A percentile compares a stretch with the other conserved stretches of the same genome.
phyloP scores from a whole-genome alignment of 1,139 yeast species.

The Debaryomyces singareniensis region DNA sequence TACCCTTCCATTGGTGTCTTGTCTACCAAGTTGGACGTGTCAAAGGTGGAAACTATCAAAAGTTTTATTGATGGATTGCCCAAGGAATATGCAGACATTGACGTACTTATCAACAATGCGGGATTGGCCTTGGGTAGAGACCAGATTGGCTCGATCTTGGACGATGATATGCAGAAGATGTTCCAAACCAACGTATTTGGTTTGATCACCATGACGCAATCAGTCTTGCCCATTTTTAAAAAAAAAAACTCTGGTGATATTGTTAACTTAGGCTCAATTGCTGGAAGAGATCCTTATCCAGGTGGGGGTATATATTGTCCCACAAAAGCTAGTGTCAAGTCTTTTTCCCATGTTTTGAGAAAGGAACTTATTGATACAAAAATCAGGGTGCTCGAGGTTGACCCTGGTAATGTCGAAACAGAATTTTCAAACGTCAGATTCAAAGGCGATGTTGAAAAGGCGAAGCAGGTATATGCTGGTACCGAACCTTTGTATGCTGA shows the following conservation, averaged over 20 bases:
- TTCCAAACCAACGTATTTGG: constrained; percentile 39
- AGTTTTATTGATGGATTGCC: constrained; percentile 29
- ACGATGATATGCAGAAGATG: constrained; percentile 31
- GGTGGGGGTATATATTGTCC: constrained; percentile 86
- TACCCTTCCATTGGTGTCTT: constrained; percentile 23
- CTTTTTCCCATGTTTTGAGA: constrained; percentile 70
- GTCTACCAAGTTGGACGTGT: constrained; percentile 26
- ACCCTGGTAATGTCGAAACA: constrained; percentile 87
- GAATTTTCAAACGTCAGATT: constrained; percentile 76
- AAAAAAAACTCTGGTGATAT: constrained; percentile 63
- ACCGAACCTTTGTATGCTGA: constrained; percentile 68
- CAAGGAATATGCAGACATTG: constrained; percentile 30
- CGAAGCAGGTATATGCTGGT: constrained; percentile 68
- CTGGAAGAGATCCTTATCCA: constrained; percentile 83
- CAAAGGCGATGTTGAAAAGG: constrained; percentile 63
- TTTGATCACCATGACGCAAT: constrained; percentile 33
- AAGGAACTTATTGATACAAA: constrained; percentile 70
- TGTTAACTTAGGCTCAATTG: constrained; percentile 79
- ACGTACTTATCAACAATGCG: constrained; percentile 36
- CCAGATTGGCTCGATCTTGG: constrained; percentile 25
- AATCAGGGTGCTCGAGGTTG: constrained; percentile 75
- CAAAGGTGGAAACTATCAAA: constrained; percentile 26
- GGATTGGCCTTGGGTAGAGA: constrained; percentile 40
- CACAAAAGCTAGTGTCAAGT: constrained; percentile 76
- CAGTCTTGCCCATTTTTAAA: constrained; percentile 36